Evolutionary conservation across 1,284 basidiomycete genomes (phyloP).

Genomic region (Trametes versicolor): DNA sequence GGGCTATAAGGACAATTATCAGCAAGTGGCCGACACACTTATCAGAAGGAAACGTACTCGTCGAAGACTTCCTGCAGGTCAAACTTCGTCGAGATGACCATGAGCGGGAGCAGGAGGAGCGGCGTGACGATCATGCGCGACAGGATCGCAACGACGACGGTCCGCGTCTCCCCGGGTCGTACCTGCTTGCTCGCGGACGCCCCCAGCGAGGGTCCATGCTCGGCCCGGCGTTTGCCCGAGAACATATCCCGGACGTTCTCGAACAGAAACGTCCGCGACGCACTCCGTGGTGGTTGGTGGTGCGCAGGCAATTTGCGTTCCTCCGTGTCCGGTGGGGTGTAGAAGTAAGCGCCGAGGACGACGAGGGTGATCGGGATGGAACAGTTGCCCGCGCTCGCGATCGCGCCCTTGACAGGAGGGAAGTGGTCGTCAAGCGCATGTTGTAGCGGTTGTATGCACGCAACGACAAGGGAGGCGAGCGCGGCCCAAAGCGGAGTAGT

Average conservation of each 20-base stretch:
- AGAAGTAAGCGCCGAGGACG: slow-evolving; percentile 94
- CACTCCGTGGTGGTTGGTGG: slow-evolving; percentile 28
- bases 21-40: neutral
- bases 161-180: slow-evolving; percentile 78
- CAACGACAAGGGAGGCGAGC: slow-evolving; percentile 82
- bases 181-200: slow-evolving; percentile 29
- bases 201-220: slow-evolving; percentile 28
- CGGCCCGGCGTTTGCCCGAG: slow-evolving; percentile 37
- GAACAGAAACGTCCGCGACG: slow-evolving; percentile 49
- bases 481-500: slow-evolving; percentile 89
- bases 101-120: slow-evolving; percentile 76
- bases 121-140: slow-evolving; percentile 91
- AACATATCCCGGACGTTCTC: slow-evolving; percentile 55
- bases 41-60: slow-evolving; percentile 62
- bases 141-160: slow-evolving; percentile 81
- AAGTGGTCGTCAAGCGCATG: slow-evolving; percentile 69
- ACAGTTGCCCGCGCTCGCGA: slow-evolving; percentile 80
- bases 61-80: slow-evolving; percentile 74
- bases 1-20: slow-evolving; percentile 58
- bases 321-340: slow-evolving; percentile 48
- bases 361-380: slow-evolving; percentile 91
- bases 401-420: slow-evolving; percentile 76
- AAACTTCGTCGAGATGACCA: slow-evolving; percentile 69
- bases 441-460: slow-evolving; percentile 82
- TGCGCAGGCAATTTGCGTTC: slow-evolving; percentile 39